Evolutionary conservation across 2,329 filamentous ascomycete species (phyloP), one percentile per base, ranked within the genome.

Genomic region (Phyllachora maydis): DNA sequence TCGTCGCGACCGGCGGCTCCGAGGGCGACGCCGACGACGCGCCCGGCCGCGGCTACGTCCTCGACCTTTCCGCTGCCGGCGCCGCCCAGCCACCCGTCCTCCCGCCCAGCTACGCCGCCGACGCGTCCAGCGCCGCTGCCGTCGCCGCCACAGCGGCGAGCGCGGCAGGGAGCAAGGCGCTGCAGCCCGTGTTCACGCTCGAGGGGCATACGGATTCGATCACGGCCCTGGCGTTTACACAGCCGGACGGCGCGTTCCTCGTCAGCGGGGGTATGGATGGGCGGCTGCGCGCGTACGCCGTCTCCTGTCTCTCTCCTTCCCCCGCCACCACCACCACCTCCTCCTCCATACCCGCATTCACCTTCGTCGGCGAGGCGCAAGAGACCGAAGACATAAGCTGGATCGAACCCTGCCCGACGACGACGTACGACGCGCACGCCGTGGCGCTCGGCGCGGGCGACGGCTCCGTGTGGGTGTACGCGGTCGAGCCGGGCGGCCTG

Each of bases 381-480:
- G 88, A 98, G 46, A 85, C 93, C 7, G 76, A 90, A 36, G 85
- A 95, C 49, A 74, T 98, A 40, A 91, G 88, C 54, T 98, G 85
- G 83, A 49, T 95, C 16, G 50, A 58, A 1, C 51, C 81, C 0
- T 91, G 78, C 42, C 82, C 83, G 1, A 58, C 71, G 30, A 47
- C 68, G 8, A 52, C 57, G 5, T 67, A 78, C 42, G n/a, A n/a
- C n/a, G 65, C 74, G 30, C 90, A 93, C 50, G 70, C 79, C 6
- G 43, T 98, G 31, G 88, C 88, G 0, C 54, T 98, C 6, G 88
- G 88, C 27, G 82, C 82, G 16, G 76, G 65, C 17, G 83, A 98
- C 43, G 88, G 88, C 26, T 83, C 73, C 24, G 82, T 93, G 19
- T 98, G 88, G 88, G 75, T 98, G 7, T 92, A 93, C 52, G 72